Base-by-base conservation (phyloP, 768 basidiomycete genomes). In the Kwoniella dendrophila region DNA sequence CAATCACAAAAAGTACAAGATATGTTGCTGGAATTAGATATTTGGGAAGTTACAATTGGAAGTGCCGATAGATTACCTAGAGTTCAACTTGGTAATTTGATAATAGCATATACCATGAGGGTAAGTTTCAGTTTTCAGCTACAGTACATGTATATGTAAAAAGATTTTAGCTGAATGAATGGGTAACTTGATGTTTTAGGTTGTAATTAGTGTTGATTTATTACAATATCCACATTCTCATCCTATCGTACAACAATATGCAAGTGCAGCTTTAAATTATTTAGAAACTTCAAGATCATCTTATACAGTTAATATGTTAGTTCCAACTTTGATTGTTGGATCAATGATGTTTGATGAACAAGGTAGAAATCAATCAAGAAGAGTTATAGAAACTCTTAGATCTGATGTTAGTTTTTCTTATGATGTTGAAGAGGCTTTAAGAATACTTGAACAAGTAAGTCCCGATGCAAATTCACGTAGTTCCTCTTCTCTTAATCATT, bases 1-100 rank as follows among this genome's bases (percentile, higher is more conserved):
- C 60, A 63, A 41, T 16, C 22, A 10, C 55, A 55, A 18, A 67
- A 67, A 45, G 56, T 59, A 10, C 60, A 58, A 22, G 65, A 67
- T 34, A 51, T 63, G 24, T 32, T 62, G 11, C 43, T 62, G 10
- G 65, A 67, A 45, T 44, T 67, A 20, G 51, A 58, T 10, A 43
- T 67, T 10, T 67, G 65, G 64, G 59, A 65, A 51, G 26, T 32
- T 5, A 33, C 34, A 12, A 51, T 56, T 45, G 41, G 32, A 18
- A 38, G 18, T 26, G 38, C 32, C 12, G 43, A 49, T 26, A 41
- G 44, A 24, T 22, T 61, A 27, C 11, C 52, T 20, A 58, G 64
- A 6, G 53, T 65, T 2, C 30, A 60, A 16, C 18, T 60, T 11
- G 64, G 64, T 4, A 65, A 65, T 38, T 30, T 60, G 16, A 49